These are phyloP conservation scores for Dictyostelium brefeldianum DNA, from an alignment of 78 protist genomes.

Conservation along the genomic window DNA sequence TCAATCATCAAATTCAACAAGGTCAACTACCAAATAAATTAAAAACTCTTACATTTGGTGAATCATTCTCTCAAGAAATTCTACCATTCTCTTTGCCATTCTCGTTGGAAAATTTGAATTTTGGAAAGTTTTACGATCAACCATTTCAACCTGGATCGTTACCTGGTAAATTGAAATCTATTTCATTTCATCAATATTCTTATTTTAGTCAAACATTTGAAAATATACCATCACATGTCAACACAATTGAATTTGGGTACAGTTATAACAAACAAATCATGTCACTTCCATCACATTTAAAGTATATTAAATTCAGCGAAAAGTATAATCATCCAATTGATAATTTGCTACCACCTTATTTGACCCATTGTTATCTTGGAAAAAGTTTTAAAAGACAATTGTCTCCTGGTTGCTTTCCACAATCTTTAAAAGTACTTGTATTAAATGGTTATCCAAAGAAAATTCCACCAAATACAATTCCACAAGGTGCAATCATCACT, in stretches of 20 bases:
- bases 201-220: slow-evolving; percentile 16
- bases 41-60: slow-evolving; percentile 4
- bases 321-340: slow-evolving; percentile 1
- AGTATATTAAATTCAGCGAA: not conserved
- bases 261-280: not conserved
- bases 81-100: not conserved
- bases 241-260: not conserved
- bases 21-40: not conserved
- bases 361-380: not conserved
- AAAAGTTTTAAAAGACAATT: not conserved
- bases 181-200: not conserved
- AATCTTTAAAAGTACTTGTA: not conserved
- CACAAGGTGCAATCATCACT: not conserved
- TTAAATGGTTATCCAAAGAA: slow-evolving; percentile 10
- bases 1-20: not conserved
- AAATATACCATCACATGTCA: not conserved
- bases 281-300: not conserved
- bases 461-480: slow-evolving; percentile 3
- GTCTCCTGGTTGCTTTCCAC: not conserved
- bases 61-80: not conserved
- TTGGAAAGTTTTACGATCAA: not conserved
- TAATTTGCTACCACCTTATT: not conserved
- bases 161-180: not conserved
- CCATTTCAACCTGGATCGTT: not conserved
- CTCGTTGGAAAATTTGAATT: not conserved